phyloP scores from a whole-genome alignment of 75 land plant species.

The Pinus tabuliformis region DNA sequence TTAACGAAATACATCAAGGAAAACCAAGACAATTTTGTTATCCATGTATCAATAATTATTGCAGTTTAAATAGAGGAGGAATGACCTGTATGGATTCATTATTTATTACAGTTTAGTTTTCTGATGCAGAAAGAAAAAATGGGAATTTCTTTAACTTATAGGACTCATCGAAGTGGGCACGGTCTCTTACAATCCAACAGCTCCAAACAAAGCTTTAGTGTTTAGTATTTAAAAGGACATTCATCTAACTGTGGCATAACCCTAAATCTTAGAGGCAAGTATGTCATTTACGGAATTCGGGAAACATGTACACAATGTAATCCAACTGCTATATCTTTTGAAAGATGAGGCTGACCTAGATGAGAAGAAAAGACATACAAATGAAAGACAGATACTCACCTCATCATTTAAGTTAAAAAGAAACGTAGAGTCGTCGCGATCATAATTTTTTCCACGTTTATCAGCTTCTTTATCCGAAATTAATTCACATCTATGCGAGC shows the following conservation, averaged over 20 bases:
- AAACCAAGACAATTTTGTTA: background rate
- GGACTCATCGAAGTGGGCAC: background rate
- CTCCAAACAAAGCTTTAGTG: background rate
- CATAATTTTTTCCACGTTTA: slow-evolving; percentile 98
- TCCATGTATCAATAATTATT: background rate
- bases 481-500: background rate
- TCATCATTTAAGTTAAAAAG: slow-evolving; percentile 97
- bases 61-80: too few relatives aligned
- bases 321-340: background rate
- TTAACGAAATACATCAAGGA: background rate
- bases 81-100: too few relatives aligned
- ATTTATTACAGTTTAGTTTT: too few relatives aligned
- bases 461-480: slow-evolving; percentile 97
- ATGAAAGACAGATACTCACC: slow-evolving; percentile 34
- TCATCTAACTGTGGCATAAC: background rate
- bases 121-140: background rate
- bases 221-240: background rate
- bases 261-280: background rate
- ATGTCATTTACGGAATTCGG: background rate
- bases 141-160: background rate
- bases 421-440: slow-evolving; percentile 92
- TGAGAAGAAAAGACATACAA: background rate
- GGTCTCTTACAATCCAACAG: background rate
- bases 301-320: background rate
- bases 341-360: background rate